Evolutionary conservation across 306 rosid species (phyloP), one percentile per base, ranked within the genome.

Genomic region (Trifolium dubium): DNA sequence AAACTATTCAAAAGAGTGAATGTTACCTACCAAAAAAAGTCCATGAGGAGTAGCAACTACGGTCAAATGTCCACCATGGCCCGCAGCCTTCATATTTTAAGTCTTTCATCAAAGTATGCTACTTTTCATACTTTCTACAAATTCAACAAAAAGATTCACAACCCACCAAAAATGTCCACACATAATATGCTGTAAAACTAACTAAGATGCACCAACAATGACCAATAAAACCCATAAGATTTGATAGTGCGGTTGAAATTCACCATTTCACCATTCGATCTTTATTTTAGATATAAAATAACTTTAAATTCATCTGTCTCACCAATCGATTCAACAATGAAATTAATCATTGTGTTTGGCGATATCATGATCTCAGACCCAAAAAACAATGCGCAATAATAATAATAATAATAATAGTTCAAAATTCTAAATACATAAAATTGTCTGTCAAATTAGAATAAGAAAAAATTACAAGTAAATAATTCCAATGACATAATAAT

Each of bases 131-230:
- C 68, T 72, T 80, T 61, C 76, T 32, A 28, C 41, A 18, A 18
- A 6, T 34, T 54, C 51, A 69, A 69, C 60, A 19, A 64, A 60
- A 54, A 50, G 56, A 69, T 77, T 37, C 76, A 62, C 55, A 13
- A 60, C 35, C 31, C 40, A 68, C 80, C 49, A 28, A 53, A 8
- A 8, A 0, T 39, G 60, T 30, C 65, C 32, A 39, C 49, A 14
- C 14, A 47, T 54, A 3, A 64, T 8, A 23, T 14, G 69, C 50
- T 29, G 68, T 49, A 50, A 63, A 62, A 39, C 56, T 0, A 59
- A 35, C 47, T 2, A 29, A 58, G 18, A 30, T 58, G 32, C 62
- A 55, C 34, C 14, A 32, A 61, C 28, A 61, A 5, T 47, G 2
- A 9, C 12, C 37, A 3, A 8, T 10, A 8, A 56, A 23, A 23